phyloP scores from a whole-genome alignment of 225 moss, liverwort and hornwort species.

The Physcomitrium patens region DNA sequence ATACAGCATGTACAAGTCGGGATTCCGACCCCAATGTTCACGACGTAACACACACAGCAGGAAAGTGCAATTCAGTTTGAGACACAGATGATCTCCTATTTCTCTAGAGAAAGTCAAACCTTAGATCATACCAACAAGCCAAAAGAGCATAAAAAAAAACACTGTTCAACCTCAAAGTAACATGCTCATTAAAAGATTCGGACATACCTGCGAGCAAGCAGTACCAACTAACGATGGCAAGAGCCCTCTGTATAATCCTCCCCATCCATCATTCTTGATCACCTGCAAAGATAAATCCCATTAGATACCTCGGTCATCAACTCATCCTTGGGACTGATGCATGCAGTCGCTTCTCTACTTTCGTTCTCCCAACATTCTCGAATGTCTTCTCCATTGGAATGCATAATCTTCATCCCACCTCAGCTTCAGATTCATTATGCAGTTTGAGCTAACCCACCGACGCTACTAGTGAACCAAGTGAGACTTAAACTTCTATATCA shows the following conservation, averaged over 20 bases:
- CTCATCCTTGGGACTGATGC: not conserved
- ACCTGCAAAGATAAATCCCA: conserved; percentile 44
- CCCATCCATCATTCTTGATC: conserved; percentile 80
- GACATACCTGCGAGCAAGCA: conserved; percentile 73
- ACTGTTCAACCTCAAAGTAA: not conserved
- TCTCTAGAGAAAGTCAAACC: not conserved
- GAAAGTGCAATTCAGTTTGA: not conserved
- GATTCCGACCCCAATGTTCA: not conserved
- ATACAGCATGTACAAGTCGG: not conserved
- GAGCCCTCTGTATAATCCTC: conserved; percentile 83
- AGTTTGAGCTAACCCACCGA: not conserved
- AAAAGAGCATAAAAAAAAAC: not conserved
- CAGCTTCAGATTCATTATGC: conserved; percentile 8
- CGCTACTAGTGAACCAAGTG: too few species aligned
- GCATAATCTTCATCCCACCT: conserved; percentile 12
- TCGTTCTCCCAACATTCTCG: not conserved
- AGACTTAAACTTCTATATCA: too few species aligned
- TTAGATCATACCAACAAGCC: not conserved
- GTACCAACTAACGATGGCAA: conserved; percentile 82
- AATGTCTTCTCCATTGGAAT: not conserved
- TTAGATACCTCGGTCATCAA: conserved; percentile 6
- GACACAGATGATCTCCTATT: not conserved
- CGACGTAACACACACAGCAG: not conserved
- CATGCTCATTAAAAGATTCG: not conserved
- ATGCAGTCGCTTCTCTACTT: conserved; percentile 3